Percentiles rank a stretch among this genome's conserved stretches.
These are phyloP conservation scores for Bertia moriformis DNA, from an alignment of 2,329 filamentous ascomycete species.

Conservation along the genomic window DNA sequence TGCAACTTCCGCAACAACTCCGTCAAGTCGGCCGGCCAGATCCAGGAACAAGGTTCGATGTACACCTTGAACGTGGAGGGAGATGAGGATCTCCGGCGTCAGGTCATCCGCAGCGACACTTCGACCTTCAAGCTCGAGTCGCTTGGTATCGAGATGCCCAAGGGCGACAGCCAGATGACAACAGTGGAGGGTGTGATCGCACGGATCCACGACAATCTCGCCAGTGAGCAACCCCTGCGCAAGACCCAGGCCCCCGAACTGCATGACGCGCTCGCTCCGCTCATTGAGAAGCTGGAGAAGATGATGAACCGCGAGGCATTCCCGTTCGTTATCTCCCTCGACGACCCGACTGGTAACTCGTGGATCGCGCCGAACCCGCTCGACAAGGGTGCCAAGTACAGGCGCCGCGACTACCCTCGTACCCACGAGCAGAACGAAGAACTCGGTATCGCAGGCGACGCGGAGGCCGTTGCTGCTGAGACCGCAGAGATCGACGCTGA, in stretches of 20 bases:
- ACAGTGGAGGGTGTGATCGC: conserved; percentile 47
- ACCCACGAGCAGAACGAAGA: conserved; percentile 45
- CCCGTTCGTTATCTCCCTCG: conserved; percentile 45
- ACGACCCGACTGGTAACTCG: conserved; percentile 51
- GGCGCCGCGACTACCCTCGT: conserved; percentile 40
- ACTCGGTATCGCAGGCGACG: conserved; percentile 33
- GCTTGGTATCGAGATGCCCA: conserved; percentile 48
- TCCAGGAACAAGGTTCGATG: conserved; percentile 43
- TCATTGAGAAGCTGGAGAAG: conserved; percentile 35
- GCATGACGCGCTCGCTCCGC: conserved; percentile 36
- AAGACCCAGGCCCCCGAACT: conserved; percentile 42
- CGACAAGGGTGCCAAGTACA: conserved; percentile 36
- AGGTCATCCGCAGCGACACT: conserved; percentile 47
- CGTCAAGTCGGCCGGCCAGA: conserved; percentile 46
- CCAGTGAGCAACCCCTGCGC: conserved; percentile 40
- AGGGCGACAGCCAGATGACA: conserved; percentile 44
- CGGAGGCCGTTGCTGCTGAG: conserved; percentile 16
- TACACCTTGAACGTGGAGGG: conserved; percentile 39
- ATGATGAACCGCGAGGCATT: conserved; percentile 37
- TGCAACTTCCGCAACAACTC: conserved; percentile 49
- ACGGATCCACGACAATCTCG: conserved; percentile 39
- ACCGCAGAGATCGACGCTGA: conserved; percentile 26
- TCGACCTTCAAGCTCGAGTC: conserved; percentile 47
- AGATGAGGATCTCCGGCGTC: conserved; percentile 38
- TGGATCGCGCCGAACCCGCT: conserved; percentile 44